A percentile compares a stretch with the other conserved stretches of the same genome.
Conservation (phyloP, 768 basidiomycete genomes). For the Xanthoconium stramineum region DNA sequence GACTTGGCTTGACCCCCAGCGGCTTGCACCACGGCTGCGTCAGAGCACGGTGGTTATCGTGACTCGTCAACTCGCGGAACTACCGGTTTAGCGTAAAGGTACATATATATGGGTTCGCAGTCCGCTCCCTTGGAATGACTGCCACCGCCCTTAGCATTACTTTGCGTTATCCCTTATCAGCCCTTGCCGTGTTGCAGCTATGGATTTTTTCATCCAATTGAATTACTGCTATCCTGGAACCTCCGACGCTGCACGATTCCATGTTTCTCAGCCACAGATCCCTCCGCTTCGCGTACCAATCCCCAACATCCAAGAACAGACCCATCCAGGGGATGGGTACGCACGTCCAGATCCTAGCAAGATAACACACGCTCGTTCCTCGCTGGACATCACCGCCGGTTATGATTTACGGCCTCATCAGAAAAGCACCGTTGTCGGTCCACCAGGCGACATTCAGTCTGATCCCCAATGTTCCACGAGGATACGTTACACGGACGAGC, state of each 20-base stretch:
- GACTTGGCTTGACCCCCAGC: neutral
- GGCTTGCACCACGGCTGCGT: neutral
- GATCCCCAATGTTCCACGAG: neutral
- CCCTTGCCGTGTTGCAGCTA: neutral
- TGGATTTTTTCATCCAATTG: slow-evolving; percentile 16
- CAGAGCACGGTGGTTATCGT: neutral
- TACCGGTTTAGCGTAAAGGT: slow-evolving; percentile 9
- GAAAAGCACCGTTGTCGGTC: neutral
- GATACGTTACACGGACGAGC: neutral
- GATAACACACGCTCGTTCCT: neutral
- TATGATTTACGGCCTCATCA: neutral
- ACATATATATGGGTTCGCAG: slow-evolving; percentile 2
- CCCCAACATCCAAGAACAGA: neutral
- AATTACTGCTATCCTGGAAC: slow-evolving; percentile 16
- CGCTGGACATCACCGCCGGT: neutral
- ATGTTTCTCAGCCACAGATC: slow-evolving; percentile 1
- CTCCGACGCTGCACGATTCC: neutral
- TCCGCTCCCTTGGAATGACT: neutral
- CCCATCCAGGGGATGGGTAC: neutral
- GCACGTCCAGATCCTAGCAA: neutral
- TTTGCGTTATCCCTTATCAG: neutral
- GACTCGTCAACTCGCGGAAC: neutral
- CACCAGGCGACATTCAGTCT: neutral
- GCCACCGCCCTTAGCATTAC: neutral
- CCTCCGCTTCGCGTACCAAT: neutral